Base-by-base conservation (phyloP, 441 rosid genomes). In the Codiaeum variegatum region DNA sequence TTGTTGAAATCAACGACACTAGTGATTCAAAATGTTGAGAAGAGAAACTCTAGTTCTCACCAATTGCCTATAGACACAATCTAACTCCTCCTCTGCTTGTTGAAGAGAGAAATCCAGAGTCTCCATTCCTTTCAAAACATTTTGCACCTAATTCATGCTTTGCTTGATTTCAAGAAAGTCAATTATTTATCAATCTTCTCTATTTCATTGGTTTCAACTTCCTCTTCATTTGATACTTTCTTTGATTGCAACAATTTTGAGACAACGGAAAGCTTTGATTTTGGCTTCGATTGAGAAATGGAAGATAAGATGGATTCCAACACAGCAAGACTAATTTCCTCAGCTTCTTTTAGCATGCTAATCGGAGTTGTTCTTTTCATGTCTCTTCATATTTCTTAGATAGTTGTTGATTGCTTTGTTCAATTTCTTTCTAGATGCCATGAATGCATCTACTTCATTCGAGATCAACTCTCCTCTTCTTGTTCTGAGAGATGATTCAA, bases 271-370 rank as follows among this genome's bases (percentile, higher is more conserved):
- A 59, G 36, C 80, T 79, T 83, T 40, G 80, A 32, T 63, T 49
- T 59, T 34, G 34, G 12, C 63, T 46, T 73, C 16, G 79, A 36
- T 28, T 70, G 79, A 54, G 71, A 83, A 60, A 82, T 60, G 24
- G 56, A 69, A 62, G 76, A 66, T 28, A 87, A 64, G 34, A 85
- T 70, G 54, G 87, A 80, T n/a, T 73, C 79, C 10, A 85, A 80
- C 67, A 75, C 58, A 10, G 55, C 7, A 15, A 52, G 3, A 28
- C 83, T 72, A 38, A 73, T 73, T 3, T 21, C 71, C 69, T 78
- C 79, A 11, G 58, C 76, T 16, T 73, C 81, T 75, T 54, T 74
- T 31, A 83, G 70, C 26, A 66, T 16, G 46, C n/a, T 47, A 13
- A 76, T 56, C 16, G 61, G 1, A 28, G 55, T 19, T 59, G 7